Evolutionary conservation across 148 eudicot genomes (phyloP).

Genomic region (Amaranthus hypochondriacus): DNA sequence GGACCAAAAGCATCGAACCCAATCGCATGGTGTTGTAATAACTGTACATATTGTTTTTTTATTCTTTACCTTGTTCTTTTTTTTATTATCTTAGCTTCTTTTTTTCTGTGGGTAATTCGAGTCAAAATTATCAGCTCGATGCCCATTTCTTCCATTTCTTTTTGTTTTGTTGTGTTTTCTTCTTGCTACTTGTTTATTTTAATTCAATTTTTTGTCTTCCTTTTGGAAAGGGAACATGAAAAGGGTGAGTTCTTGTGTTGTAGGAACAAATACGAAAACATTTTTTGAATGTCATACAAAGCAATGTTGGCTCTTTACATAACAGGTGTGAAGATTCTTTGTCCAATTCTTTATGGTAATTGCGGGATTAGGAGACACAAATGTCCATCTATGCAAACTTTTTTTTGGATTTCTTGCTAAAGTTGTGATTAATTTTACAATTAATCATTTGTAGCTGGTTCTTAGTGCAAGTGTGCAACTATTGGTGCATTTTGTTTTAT

Average conservation of each 20-base stretch:
- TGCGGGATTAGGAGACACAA: slow-evolving; percentile 1
- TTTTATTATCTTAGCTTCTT: background rate
- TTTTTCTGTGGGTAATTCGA: background rate
- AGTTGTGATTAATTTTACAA: too few relatives aligned
- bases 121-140: slow-evolving; percentile 21
- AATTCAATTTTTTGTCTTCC: background rate
- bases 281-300: slow-evolving; percentile 11
- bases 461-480: too few relatives aligned
- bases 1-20: slow-evolving; percentile 66
- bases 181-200: background rate
- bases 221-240: slow-evolving; percentile 8
- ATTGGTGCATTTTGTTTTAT: too few relatives aligned
- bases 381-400: background rate
- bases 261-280: background rate
- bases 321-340: background rate
- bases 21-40: slow-evolving; percentile 30
- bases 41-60: slow-evolving; percentile 31
- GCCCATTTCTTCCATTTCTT: background rate
- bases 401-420: background rate
- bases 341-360: background rate
- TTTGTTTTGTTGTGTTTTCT: background rate
- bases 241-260: slow-evolving; percentile 1
- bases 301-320: slow-evolving; percentile 19
- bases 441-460: too few relatives aligned
- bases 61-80: slow-evolving; percentile 1